These are phyloP conservation scores for Sambucus nigra DNA, from an alignment of 129 eudicot species.

Conservation along the genomic window DNA sequence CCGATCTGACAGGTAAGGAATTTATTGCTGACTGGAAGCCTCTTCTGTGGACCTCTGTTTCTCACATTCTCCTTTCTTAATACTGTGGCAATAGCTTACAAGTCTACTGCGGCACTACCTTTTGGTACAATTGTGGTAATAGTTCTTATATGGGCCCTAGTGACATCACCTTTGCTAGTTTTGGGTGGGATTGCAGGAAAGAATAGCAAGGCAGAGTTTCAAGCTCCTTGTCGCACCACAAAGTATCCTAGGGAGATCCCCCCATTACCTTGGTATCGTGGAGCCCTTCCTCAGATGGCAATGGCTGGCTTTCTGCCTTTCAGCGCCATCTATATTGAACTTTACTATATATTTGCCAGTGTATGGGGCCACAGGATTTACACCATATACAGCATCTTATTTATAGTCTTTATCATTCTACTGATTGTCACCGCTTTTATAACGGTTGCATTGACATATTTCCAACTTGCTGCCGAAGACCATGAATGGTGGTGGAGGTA, in stretches of 20 bases:
- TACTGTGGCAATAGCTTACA: slow-evolving; percentile 64
- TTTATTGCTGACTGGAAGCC: slow-evolving; percentile 52
- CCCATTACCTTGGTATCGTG: slow-evolving; percentile 69
- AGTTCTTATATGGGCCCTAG: slow-evolving; percentile 62
- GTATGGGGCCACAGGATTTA: slow-evolving; percentile 89
- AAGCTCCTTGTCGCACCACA: slow-evolving; percentile 72
- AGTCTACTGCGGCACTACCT: slow-evolving; percentile 66
- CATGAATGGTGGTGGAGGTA: slow-evolving; percentile 98
- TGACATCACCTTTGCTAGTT: slow-evolving; percentile 71
- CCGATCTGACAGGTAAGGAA: slow-evolving; percentile 44
- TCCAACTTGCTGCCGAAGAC: slow-evolving; percentile 87
- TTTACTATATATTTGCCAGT: slow-evolving; percentile 79
- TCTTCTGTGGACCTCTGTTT: slow-evolving; percentile 66
- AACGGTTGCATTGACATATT: slow-evolving; percentile 73
- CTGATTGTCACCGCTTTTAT: slow-evolving; percentile 71
- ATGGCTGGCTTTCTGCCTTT: slow-evolving; percentile 91
- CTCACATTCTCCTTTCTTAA: slow-evolving; percentile 70
- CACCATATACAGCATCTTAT: slow-evolving; percentile 76
- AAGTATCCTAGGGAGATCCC: slow-evolving; percentile 82
- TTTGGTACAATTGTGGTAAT: slow-evolving; percentile 73
- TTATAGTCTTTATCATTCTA: slow-evolving; percentile 67
- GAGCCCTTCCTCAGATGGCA: slow-evolving; percentile 79
- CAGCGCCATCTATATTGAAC: slow-evolving; percentile 80
- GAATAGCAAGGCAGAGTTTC: slow-evolving; percentile 72
- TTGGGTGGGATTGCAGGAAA: slow-evolving; percentile 78